Base-by-base conservation (phyloP, 768 basidiomycete species). In the Tephrocybe sp. region DNA sequence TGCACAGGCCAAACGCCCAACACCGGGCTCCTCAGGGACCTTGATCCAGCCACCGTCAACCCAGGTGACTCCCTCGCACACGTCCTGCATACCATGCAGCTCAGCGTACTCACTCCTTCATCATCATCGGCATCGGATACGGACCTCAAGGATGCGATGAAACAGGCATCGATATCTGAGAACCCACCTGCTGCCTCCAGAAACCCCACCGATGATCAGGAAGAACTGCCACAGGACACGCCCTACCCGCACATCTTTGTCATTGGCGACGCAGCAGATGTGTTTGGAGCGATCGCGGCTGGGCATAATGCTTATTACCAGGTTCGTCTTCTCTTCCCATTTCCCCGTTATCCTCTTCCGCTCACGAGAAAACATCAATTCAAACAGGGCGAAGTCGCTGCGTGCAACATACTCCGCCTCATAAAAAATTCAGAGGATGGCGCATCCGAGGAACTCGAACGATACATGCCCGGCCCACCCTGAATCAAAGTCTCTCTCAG, bases 401-500 rank as follows among this genome's bases (percentile, higher is more conserved):
- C 78, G 24, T 57, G 70, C n/a, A 86, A 85, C 49, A 66, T 85
- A 24, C 38, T 82, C 5, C 62, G 58, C 40, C 74, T 84, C 12
- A 69, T 83, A 19, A 62, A 65, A 18, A 58, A 52, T 27, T 32
- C 44, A 5, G 39, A 55, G 37, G n/a, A n/a, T n/a, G 42, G 53
- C 30, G 19, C 42, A 9, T 31, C 30, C 11, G 44, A 44, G 8
- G 49, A 40, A 11, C 62, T 83, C 19, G 76, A 76, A 42, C 60
- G 58, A 9, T 83, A 84, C 51, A 60, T 43, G 0, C 79, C 82
- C 1, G 67, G 71, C 5, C 55, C 64, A 9, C 79, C 80, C 0
- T 79, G 71, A 15, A 85, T 86, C 68, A 84, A 84, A 59, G 72
- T 86, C 1, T 79, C 84, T 0, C 72, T 86, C 19, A 84, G 84